Conservation (phyloP, 2,329 filamentous ascomycete species). For the Taxawa tesnikishii region DNA sequence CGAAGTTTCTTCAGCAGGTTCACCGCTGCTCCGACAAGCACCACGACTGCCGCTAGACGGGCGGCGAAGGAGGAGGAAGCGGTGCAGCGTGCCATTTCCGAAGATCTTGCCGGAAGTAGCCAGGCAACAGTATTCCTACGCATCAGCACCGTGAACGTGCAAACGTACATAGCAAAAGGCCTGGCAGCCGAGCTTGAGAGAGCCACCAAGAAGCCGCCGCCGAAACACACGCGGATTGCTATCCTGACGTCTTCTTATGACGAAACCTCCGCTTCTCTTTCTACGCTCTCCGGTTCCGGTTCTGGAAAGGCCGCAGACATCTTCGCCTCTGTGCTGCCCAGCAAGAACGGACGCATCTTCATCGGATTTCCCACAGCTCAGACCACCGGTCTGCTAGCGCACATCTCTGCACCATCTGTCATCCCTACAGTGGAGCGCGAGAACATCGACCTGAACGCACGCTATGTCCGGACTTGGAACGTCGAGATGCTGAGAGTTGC, state of each 20-base stretch:
- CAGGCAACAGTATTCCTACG: conserved; percentile 77
- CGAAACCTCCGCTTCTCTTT: conserved; percentile 56
- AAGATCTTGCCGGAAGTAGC: conserved; percentile 59
- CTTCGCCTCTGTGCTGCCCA: conserved; percentile 81
- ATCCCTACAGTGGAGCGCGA: conserved; percentile 97
- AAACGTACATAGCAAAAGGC: conserved; percentile 57
- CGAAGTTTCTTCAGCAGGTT: conserved; percentile 71
- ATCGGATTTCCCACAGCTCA: conserved; percentile 97
- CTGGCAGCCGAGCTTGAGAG: conserved; percentile 83
- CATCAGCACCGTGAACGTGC: conserved; percentile 72
- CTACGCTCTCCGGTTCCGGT: conserved; percentile 33
- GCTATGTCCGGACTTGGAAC: conserved; percentile 93
- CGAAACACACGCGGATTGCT: conserved; percentile 72
- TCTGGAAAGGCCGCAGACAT: conserved; percentile 57
- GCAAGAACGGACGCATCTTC: conserved; percentile 81
- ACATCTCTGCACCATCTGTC: conserved; percentile 89
- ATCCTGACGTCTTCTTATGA: conserved; percentile 88
- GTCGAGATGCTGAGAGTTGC: conserved; percentile 82
- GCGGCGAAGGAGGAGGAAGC: conserved; percentile 50
- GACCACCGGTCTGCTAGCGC: conserved; percentile 85
- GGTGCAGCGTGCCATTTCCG: conserved; percentile 49
- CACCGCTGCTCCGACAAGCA: conserved; percentile 43
- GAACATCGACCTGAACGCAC: conserved; percentile 89
- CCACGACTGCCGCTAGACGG: conserved; percentile 37
- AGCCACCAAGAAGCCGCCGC: conserved; percentile 93